Evolutionary conservation across 768 basidiomycete species (phyloP).

Genomic region (Butyriboletus loyo): DNA sequence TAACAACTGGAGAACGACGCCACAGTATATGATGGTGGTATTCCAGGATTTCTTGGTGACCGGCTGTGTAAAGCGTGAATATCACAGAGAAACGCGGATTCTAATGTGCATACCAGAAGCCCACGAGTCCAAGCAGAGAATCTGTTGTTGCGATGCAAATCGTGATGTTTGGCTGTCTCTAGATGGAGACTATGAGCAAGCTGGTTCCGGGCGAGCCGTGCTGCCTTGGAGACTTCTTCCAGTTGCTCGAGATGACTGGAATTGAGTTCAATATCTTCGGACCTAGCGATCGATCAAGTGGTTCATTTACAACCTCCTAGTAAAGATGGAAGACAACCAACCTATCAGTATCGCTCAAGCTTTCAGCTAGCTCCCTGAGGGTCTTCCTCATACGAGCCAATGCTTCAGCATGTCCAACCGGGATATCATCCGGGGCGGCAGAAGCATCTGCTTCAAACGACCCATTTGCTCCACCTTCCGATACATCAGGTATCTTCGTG

Average conservation of each 20-base stretch:
- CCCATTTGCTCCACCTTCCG: slow-evolving; percentile 14
- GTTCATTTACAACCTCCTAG: slow-evolving; percentile 5
- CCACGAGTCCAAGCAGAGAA: slow-evolving; percentile 36
- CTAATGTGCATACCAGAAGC: slow-evolving; percentile 35
- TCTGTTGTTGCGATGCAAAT: slow-evolving; percentile 35
- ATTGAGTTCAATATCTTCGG: slow-evolving; percentile 38
- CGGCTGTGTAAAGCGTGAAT: slow-evolving; percentile 18
- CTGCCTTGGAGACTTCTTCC: slow-evolving; percentile 49
- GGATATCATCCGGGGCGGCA: slow-evolving; percentile 19
- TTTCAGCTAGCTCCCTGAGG: slow-evolving; percentile 53
- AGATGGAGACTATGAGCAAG: slow-evolving; percentile 42
- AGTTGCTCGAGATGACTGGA: slow-evolving; percentile 48
- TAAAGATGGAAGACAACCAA: slow-evolving; percentile 23
- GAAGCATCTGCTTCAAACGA: slow-evolving; percentile 21
- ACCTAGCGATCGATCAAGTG: slow-evolving; percentile 29
- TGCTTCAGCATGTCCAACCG: slow-evolving; percentile 45
- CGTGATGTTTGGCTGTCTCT: slow-evolving; percentile 35
- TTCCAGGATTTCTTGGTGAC: slow-evolving; percentile 18
- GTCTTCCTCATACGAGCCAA: slow-evolving; percentile 56
- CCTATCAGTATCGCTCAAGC: slow-evolving; percentile 58
- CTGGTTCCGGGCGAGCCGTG: slow-evolving; percentile 48
- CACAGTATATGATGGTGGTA: slow-evolving; percentile 35
- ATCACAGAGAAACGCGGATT: background rate
- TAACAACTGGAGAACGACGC: slow-evolving; percentile 43
- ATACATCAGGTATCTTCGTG: slow-evolving; percentile 32